These are phyloP conservation scores for Cucurbitaria berberidis DNA, from an alignment of 2,329 filamentous ascomycete genomes.

Conservation along the genomic window DNA sequence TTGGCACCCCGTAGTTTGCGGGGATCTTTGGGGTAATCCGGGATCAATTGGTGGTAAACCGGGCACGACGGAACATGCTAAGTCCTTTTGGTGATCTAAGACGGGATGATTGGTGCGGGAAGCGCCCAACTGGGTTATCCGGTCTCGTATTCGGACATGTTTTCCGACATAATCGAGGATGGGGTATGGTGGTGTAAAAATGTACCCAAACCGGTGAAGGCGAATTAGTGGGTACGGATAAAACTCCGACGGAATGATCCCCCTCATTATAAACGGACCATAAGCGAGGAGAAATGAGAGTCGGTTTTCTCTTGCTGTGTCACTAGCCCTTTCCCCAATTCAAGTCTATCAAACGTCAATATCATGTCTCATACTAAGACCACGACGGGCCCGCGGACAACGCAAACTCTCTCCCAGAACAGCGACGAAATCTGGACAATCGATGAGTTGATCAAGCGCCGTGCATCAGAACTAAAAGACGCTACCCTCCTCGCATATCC, in stretches of 20 bases:
- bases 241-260: neutral
- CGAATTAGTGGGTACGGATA: neutral
- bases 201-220: neutral
- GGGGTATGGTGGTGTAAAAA: neutral
- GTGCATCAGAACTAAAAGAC: constrained; percentile 23
- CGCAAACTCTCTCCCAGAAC: constrained; percentile 4
- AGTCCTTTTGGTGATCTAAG: neutral
- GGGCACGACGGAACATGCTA: neutral
- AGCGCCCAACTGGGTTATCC: neutral
- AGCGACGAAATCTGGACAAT: constrained; percentile 28
- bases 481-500: constrained; percentile 32
- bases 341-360: neutral
- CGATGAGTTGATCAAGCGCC: constrained; percentile 33
- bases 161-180: neutral
- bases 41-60: neutral
- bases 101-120: neutral
- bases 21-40: too few species aligned
- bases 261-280: neutral
- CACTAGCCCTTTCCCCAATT: neutral
- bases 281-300: neutral
- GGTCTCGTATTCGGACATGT: neutral
- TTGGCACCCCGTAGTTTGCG: too few species aligned
- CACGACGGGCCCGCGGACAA: constrained; percentile 8
- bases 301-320: neutral
- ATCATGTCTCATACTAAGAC: constrained; percentile 21